These are phyloP conservation scores for Lichtheimia corymbifera DNA, from an alignment of 371 early-diverging fungal species.

Conservation along the genomic window DNA sequence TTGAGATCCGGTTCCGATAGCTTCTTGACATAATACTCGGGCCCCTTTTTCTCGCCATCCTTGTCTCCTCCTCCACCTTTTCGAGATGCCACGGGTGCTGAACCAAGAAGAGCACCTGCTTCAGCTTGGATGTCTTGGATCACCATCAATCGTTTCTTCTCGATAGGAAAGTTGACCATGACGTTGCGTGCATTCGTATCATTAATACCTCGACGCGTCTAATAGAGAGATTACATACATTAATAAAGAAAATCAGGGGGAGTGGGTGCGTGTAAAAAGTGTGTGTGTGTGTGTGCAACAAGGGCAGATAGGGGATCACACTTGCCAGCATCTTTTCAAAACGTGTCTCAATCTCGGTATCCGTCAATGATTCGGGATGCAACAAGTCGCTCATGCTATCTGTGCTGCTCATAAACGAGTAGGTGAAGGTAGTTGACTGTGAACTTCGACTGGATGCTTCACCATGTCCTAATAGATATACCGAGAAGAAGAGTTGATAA, in stretches of 20 bases:
- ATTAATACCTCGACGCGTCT: conserved; percentile 51
- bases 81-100: conserved; percentile 15
- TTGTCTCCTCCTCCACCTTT: conserved; percentile 36
- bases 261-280: too few species aligned
- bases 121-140: conserved; percentile 51
- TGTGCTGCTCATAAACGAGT: conserved; percentile 13
- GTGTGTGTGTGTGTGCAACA: too few species aligned
- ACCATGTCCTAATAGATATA: conserved; percentile 9
- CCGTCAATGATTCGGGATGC: conserved; percentile 10
- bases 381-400: conserved; percentile 13
- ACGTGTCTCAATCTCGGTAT: conserved; percentile 38
- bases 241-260: too few species aligned
- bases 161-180: conserved; percentile 45
- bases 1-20: conserved; percentile 55
- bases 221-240: neutral
- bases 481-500: neutral
- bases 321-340: conserved; percentile 54
- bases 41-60: conserved; percentile 53
- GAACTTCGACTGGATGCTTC: conserved; percentile 23
- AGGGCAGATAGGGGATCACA: neutral
- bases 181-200: conserved; percentile 35
- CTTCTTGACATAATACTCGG: conserved; percentile 65
- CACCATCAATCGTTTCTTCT: conserved; percentile 56
- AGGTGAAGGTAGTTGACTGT: conserved; percentile 16
- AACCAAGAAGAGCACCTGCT: conserved; percentile 12